Conservation (phyloP, 257 asterid genomes). For the Phtheirospermum japonicum region DNA sequence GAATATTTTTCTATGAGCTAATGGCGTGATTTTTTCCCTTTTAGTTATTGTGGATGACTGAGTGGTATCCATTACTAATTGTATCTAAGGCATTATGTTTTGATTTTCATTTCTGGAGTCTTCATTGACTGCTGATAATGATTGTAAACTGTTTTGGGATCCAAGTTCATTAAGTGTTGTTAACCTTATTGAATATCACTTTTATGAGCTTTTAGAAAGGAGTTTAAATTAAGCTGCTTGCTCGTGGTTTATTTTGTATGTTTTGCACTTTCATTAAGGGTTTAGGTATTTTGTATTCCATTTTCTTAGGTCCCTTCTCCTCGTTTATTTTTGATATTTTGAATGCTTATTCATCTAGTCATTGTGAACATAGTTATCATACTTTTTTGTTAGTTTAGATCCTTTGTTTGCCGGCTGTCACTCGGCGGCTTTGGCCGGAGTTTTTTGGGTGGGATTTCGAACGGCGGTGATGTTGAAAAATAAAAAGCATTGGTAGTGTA, state of each 20-base stretch:
- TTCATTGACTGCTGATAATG: too few relatives aligned
- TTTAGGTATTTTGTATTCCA: constrained; percentile 11
- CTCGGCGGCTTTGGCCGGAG: too few relatives aligned
- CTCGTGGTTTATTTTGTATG: constrained; percentile 9
- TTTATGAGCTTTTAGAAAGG: not conserved
- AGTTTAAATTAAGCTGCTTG: constrained; percentile 14
- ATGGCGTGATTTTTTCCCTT: too few relatives aligned
- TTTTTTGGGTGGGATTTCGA: too few relatives aligned
- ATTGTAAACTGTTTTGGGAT: too few relatives aligned
- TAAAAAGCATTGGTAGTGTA: too few relatives aligned
- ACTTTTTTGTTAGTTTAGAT: too few relatives aligned
- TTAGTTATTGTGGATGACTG: not conserved
- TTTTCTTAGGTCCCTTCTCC: not conserved
- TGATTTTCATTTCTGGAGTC: not conserved
- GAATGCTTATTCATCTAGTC: constrained; percentile 9
- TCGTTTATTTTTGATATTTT: not conserved
- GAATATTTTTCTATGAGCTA: too few relatives aligned
- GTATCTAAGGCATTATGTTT: not conserved
- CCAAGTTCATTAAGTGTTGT: too few relatives aligned
- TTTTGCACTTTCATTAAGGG: not conserved
- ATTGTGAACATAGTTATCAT: not conserved
- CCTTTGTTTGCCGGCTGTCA: too few relatives aligned
- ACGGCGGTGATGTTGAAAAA: too few relatives aligned
- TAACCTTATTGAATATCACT: not conserved
- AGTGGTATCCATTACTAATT: not conserved